phyloP scores from a whole-genome alignment of 768 basidiomycete genomes.

The Baorangia bicolor region DNA sequence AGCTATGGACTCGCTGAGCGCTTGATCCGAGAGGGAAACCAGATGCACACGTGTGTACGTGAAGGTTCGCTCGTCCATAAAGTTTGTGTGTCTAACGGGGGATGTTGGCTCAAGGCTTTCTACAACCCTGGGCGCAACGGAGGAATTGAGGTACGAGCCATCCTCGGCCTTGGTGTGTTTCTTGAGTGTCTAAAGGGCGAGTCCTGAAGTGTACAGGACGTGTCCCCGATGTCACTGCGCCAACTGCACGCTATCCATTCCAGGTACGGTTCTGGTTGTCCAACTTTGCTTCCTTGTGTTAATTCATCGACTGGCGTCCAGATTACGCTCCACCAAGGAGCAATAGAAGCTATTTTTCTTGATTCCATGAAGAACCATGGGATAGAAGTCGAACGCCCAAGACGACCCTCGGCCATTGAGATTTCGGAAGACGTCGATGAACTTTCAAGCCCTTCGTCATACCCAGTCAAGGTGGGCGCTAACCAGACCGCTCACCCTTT shows the following conservation, averaged over 20 bases:
- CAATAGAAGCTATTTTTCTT: conserved; percentile 42
- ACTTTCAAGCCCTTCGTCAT: conserved; percentile 32
- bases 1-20: conserved; percentile 76
- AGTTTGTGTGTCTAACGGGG: neutral
- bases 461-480: conserved; percentile 31
- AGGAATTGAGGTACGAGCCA: conserved; percentile 53
- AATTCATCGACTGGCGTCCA: conserved; percentile 5
- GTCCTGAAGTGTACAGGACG: conserved; percentile 55
- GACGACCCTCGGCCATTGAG: conserved; percentile 31
- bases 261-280: conserved; percentile 42
- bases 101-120: conserved; percentile 50
- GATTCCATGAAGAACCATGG: conserved; percentile 37
- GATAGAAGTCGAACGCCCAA: conserved; percentile 38
- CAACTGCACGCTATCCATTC: conserved; percentile 68
- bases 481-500: neutral
- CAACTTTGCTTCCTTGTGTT: neutral
- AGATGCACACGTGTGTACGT: conserved; percentile 68
- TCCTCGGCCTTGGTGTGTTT: neutral
- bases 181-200: neutral
- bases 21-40: conserved; percentile 60
- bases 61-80: neutral
- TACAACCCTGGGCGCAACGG: conserved; percentile 65
- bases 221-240: conserved; percentile 58
- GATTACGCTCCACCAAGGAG: conserved; percentile 41
- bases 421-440: conserved; percentile 37